Evolutionary conservation across 306 rosid species (phyloP).

Genomic region (Alnus rubra): DNA sequence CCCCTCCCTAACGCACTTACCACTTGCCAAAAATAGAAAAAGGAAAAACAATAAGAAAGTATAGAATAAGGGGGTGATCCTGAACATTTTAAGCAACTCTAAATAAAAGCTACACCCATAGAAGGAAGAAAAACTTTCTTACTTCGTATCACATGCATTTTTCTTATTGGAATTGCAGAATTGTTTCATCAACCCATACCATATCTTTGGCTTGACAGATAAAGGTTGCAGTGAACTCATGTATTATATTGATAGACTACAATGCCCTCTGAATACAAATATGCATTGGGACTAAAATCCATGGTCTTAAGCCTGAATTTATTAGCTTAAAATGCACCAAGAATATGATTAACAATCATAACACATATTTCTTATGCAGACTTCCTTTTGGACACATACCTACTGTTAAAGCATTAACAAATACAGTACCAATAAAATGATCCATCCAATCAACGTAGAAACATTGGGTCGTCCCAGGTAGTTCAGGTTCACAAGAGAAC

Average conservation of each 20-base stretch:
- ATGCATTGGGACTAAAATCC: background rate
- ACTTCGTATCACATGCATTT: background rate
- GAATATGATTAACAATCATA: background rate
- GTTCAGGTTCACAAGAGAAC: conserved; percentile 1
- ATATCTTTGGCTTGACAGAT: too few species aligned
- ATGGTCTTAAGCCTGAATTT: background rate
- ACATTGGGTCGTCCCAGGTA: background rate
- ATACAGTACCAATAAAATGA: background rate
- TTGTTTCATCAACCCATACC: background rate
- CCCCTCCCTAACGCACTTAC: too few species aligned
- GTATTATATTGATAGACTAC: background rate
- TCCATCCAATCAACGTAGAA: background rate
- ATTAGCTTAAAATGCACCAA: conserved; percentile 2
- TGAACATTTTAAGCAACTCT: too few species aligned
- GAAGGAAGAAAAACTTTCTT: background rate
- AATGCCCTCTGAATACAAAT: background rate
- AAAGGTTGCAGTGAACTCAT: too few species aligned
- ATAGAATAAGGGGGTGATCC: background rate
- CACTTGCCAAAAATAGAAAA: too few species aligned
- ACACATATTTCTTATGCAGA: background rate
- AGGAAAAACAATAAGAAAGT: too few species aligned
- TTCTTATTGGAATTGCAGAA: background rate
- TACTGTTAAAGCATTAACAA: background rate
- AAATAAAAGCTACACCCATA: background rate
- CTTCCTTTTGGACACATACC: background rate